Conservation (phyloP, 805 yeast genomes). For the Saturnispora galanensis region DNA sequence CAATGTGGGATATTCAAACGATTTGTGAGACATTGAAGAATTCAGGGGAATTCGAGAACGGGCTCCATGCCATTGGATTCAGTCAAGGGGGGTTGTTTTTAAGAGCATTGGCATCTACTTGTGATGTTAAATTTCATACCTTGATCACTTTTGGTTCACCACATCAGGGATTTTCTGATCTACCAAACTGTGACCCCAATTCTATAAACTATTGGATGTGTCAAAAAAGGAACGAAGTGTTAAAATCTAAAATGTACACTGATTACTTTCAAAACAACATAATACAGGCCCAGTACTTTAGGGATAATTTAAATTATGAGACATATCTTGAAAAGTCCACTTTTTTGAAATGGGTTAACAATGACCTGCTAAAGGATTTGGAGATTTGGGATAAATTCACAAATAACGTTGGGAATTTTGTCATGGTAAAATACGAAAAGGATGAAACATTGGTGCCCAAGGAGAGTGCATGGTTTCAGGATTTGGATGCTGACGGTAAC, state of each 20-base stretch:
- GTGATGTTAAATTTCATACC: constrained; percentile 38
- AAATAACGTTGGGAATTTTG: constrained; percentile 37
- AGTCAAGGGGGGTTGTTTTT: constrained; percentile 80
- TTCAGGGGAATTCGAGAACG: constrained; percentile 27
- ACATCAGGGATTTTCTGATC: constrained; percentile 63
- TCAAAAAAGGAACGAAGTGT: constrained; percentile 38
- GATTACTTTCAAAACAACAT: constrained; percentile 44
- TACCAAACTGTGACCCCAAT: constrained; percentile 45
- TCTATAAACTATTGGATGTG: constrained; percentile 47
- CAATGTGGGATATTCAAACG: constrained; percentile 40
- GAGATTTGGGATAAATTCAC: constrained; percentile 35
- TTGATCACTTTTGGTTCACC: constrained; percentile 75
- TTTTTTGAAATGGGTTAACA: constrained; percentile 58
- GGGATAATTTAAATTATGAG: constrained; percentile 44
- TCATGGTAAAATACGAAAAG: constrained; percentile 46
- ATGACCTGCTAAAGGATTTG: constrained; percentile 35
- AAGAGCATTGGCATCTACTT: constrained; percentile 55
- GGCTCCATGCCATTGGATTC: constrained; percentile 68
- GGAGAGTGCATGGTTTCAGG: constrained; percentile 61
- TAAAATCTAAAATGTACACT: constrained; percentile 54
- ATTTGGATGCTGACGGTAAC: constrained; percentile 35
- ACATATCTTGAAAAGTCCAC: constrained; percentile 45
- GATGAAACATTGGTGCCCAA: constrained; percentile 69
- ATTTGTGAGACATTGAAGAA: constrained; percentile 46
- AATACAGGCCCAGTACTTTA: constrained; percentile 68